phyloP scores from a whole-genome alignment of 371 early-diverging fungal species.

The Mucor irregularis region DNA sequence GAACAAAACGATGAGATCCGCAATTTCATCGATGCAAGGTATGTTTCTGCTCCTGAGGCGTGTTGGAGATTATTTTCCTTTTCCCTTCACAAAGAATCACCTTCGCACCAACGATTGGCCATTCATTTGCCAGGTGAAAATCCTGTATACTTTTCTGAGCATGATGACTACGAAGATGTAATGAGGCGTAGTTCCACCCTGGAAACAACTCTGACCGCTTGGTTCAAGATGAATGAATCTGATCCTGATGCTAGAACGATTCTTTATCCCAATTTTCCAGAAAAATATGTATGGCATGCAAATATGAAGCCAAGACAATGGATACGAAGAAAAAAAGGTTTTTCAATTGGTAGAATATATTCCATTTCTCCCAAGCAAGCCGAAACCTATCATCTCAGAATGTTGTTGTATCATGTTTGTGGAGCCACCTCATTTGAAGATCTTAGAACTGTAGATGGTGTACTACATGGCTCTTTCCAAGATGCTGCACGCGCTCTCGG shows the following conservation, averaged over 20 bases:
- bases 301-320: not conserved
- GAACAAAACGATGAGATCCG: conserved; percentile 25
- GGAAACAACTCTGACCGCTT: conserved; percentile 23
- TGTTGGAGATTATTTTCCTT: conserved; percentile 31
- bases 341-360: conserved; percentile 20
- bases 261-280: not conserved
- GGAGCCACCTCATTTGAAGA: conserved; percentile 15
- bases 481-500: conserved; percentile 8
- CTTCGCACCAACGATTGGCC: conserved; percentile 9
- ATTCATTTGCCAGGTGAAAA: conserved; percentile 22
- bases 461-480: conserved; percentile 1
- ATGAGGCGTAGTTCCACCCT: not conserved
- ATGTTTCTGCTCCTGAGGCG: conserved; percentile 32
- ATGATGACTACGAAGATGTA: not conserved
- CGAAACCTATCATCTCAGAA: conserved; percentile 20
- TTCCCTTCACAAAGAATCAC: conserved; percentile 16
- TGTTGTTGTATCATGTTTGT: conserved; percentile 8
- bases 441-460: conserved; percentile 11
- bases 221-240: too few relatives aligned
- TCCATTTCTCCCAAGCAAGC: conserved; percentile 19
- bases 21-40: conserved; percentile 12
- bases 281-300: too few relatives aligned
- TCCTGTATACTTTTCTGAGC: conserved; percentile 11
- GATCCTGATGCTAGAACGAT: too few relatives aligned
- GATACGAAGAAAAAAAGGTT: not conserved